Base-by-base conservation (phyloP, 2,329 filamentous ascomycete genomes). In the Colletotrichum shisoi region DNA sequence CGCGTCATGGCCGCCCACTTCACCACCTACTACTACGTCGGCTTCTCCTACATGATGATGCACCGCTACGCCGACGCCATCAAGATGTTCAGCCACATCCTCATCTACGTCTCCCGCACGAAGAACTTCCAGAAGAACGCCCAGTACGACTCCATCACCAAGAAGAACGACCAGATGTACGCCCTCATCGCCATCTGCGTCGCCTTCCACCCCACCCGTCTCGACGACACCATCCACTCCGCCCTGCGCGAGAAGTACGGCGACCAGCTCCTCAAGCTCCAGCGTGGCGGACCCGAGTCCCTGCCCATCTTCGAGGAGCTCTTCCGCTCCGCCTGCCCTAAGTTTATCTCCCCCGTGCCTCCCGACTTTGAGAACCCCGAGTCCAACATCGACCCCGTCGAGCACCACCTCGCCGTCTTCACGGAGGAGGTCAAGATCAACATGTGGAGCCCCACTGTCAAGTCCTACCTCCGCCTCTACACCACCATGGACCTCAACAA, bases 41-140 rank as follows among this genome's bases (percentile, higher is more conserved):
- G 95, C 73, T 99, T 99, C 89, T 96, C 93, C 73, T 99, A 99
- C 90, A 98, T 99, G 94, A 99, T 99, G 95, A 96, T 98, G 92
- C 93, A 95, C 83, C 92, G 95, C 78, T 99, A 99, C 79, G 92
- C 93, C 81, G 95, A 99, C 81, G 95, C 95, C 80, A 97, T 99
- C 83, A 93, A 94, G 86, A 97, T 97, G 91, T 99, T 99, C 89
- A 96, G 92, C 86, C 95, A 99, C 87, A 99, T 99, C 81, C 89
- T 99, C 74, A 91, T 99, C 82, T 99, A 98, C 83, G 94, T 99
- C 72, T 97, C 93, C 73, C 87, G 95, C 76, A 99, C 95, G 77
- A 99, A 99, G 91, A 98, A 98, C 87, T 98, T 98, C 89, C 95
- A 99, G 83, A 99, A 98, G 89, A 96, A 94, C 79, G 91, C 92